phyloP scores from a whole-genome alignment of 345 rosid species.

The Clarkia xantiana region DNA sequence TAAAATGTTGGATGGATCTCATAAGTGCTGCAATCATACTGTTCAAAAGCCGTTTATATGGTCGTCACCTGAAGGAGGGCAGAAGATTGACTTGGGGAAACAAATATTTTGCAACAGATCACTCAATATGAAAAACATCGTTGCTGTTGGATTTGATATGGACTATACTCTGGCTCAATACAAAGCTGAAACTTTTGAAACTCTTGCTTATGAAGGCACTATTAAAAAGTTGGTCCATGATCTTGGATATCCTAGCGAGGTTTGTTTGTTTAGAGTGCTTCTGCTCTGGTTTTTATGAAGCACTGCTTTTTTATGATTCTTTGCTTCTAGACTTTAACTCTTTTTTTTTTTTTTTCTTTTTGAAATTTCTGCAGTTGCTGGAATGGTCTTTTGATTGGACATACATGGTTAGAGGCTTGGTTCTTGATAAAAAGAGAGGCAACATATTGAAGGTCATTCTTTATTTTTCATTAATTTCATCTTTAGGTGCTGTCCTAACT shows the following conservation, averaged over 20 bases:
- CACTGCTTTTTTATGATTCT: too few relatives aligned
- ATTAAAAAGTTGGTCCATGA: constrained; percentile 68
- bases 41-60: constrained; percentile 36
- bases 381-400: constrained; percentile 83
- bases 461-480: constrained; percentile 1
- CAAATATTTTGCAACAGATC: constrained; percentile 94
- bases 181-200: constrained; percentile 86
- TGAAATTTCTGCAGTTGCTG: constrained; percentile 34
- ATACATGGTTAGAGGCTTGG: constrained; percentile 96
- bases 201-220: constrained; percentile 91
- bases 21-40: constrained; percentile 14
- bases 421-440: constrained; percentile 92
- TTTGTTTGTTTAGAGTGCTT: constrained; percentile 33
- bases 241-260: constrained; percentile 89
- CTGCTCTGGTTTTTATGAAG: too few relatives aligned
- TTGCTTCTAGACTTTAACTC: too few relatives aligned
- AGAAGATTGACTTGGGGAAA: constrained; percentile 40
- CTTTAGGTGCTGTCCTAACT: constrained; percentile 1
- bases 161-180: constrained; percentile 97
- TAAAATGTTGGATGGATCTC: constrained; percentile 17
- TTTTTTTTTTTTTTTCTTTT: background rate
- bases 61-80: constrained; percentile 59
- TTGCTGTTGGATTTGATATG: constrained; percentile 97
- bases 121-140: constrained; percentile 79
- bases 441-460: constrained; percentile 69